Evolutionary conservation across 1,139 yeast genomes (phyloP), one percentile per base, ranked within the genome.

Genomic region (Suhomyces terraborum): DNA sequence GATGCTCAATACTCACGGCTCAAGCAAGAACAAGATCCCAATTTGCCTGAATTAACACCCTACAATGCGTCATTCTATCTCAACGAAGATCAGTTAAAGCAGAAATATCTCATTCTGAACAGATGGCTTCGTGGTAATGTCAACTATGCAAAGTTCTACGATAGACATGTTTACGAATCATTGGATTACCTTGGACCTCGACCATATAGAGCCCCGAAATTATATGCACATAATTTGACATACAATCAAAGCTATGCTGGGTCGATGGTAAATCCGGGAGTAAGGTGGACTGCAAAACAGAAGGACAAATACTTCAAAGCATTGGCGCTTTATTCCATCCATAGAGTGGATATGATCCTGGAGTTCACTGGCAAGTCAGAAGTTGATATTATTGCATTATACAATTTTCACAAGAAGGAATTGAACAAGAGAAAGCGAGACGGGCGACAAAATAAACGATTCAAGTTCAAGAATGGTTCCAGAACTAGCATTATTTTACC

Each of bases 381-480:
- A 4, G 38, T 62, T 1, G 84, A 81, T 45, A 71, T 81, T 5
- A 53, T 69, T 37, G 64, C 58, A 13, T 79, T 79, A 53, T 78
- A 79, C 51, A 54, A 67, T 13, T 42, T 69, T 13, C 55, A 80
- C 16, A 56, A 59, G 36, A 38, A 34, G 28, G 69, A 56, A 32
- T 56, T 63, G 32, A 43, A 46, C 12, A 41, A 46, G 10, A 46
- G 54, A 35, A 66, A 66, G 42, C 35, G 26, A 17, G 40, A 40
- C 4, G n/a, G 18, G 5, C 24, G 16, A 8, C 19, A 29, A 24
- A 12, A 35, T 34, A 27, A 29, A 23, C 21, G 32, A 26, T 46
- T 35, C 43, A 41, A 35, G 29, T 52, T 41, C 30, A 43, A 29
- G 33, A 37, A 37, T 13, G 29, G 40, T 2, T n/a, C 24, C 19